Conservation (phyloP, 768 basidiomycete species). For the Neoboletus magnificus region DNA sequence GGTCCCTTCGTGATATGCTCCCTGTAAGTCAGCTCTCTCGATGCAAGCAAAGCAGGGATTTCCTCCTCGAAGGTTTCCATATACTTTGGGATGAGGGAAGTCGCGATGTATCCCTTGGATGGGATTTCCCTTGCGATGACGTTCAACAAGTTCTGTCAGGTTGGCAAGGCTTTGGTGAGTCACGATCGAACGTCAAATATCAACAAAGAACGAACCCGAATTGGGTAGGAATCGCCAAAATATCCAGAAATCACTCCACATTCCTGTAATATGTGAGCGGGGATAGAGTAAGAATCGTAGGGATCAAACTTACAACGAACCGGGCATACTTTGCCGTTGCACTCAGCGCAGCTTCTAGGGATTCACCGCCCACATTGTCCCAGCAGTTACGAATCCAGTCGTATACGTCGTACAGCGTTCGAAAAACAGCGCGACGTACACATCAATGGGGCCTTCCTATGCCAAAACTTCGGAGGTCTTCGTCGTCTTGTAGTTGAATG, state of each 20-base stretch:
- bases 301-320: not conserved
- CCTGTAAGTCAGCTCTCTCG: slow-evolving; percentile 44
- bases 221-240: not conserved
- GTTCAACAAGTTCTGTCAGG: not conserved
- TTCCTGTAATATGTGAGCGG: not conserved
- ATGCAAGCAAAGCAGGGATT: slow-evolving; percentile 39
- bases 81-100: slow-evolving; percentile 31
- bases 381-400: not conserved
- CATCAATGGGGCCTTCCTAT: not conserved
- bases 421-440: not conserved
- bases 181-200: not conserved
- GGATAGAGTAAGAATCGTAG: not conserved
- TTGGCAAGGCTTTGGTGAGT: not conserved
- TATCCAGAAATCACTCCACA: not conserved
- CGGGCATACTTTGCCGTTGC: not conserved
- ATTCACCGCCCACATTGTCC: not conserved
- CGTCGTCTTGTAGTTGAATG: not conserved
- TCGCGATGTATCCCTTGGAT: slow-evolving; percentile 43
- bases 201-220: not conserved
- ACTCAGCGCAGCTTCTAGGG: not conserved
- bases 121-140: slow-evolving; percentile 35
- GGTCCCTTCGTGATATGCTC: slow-evolving; percentile 48
- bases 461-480: not conserved
- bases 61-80: slow-evolving; percentile 39
- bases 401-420: not conserved